phyloP scores from a whole-genome alignment of 495 filamentous ascomycete genomes.

The Alectoria sarmentosa region DNA sequence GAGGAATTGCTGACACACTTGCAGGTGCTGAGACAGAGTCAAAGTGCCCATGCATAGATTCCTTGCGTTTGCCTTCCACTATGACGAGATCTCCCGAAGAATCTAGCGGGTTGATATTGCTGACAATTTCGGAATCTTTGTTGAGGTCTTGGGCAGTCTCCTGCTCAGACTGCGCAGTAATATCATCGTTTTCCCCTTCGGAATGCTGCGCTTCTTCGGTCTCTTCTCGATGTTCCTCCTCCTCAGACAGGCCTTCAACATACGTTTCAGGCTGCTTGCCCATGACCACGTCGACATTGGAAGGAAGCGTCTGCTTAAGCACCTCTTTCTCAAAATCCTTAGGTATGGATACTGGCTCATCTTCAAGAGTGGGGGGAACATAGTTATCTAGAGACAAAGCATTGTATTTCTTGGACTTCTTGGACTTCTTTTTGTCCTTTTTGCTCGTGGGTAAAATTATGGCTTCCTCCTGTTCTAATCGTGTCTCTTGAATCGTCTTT shows the following conservation, averaged over 20 bases:
- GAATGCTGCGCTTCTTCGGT: slow-evolving; percentile 36
- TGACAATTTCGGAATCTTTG: neutral
- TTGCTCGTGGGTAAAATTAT: slow-evolving; percentile 24
- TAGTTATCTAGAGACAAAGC: slow-evolving; percentile 21
- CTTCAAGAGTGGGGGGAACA: neutral
- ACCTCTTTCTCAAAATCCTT: slow-evolving; percentile 20
- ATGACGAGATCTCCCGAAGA: neutral
- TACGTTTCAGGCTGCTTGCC: slow-evolving; percentile 23
- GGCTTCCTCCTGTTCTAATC: slow-evolving; percentile 6
- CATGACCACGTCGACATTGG: neutral
- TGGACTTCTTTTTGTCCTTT: slow-evolving; percentile 37
- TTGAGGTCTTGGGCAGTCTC: slow-evolving; percentile 12
- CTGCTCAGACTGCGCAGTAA: slow-evolving; percentile 16
- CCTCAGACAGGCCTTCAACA: slow-evolving; percentile 32
- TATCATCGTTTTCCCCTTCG: slow-evolving; percentile 24
- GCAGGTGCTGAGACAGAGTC: neutral
- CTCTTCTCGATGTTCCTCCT: slow-evolving; percentile 43
- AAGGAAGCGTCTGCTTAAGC: slow-evolving; percentile 17
- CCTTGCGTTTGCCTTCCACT: neutral
- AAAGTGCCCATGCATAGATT: neutral
- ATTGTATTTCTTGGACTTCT: slow-evolving; percentile 38
- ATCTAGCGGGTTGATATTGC: neutral
- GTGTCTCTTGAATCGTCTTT: neutral
- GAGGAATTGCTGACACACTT: neutral
- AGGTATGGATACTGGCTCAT: slow-evolving; percentile 16